A percentile compares a stretch with the other conserved stretches of the same genome.
Evolutionary conservation across 192 early-diverging fungal species (phyloP).

Genomic region (Entomortierella lignicola): DNA sequence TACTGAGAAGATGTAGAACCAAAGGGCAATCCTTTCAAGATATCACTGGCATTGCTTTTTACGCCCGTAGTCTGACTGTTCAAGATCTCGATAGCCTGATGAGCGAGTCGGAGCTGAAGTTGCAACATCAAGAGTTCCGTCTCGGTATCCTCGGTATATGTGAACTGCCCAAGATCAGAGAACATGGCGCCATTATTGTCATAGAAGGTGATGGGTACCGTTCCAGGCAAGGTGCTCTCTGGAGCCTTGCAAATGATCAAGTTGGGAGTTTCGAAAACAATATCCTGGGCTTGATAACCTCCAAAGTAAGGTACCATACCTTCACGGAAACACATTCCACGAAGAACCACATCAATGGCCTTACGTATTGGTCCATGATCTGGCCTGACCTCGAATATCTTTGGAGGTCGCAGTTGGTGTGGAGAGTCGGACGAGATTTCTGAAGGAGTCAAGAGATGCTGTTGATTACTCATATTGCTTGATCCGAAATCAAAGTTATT

Average conservation of each 20-base stretch:
- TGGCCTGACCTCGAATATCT: constrained; percentile 28
- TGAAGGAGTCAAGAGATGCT: background rate
- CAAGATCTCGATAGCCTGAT: constrained; percentile 42
- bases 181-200: constrained; percentile 22
- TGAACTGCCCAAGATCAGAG: constrained; percentile 40
- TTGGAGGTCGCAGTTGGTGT: constrained; percentile 8
- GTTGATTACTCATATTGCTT: background rate
- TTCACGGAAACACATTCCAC: constrained; percentile 33
- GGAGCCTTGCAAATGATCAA: constrained; percentile 45
- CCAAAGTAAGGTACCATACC: constrained; percentile 51
- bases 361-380: constrained; percentile 44
- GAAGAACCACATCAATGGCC: constrained; percentile 31
- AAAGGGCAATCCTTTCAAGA: constrained; percentile 17
- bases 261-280: constrained; percentile 28
- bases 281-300: constrained; percentile 35
- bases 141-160: constrained; percentile 45
- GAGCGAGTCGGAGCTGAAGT: constrained; percentile 41
- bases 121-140: constrained; percentile 49
- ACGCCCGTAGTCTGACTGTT: constrained; percentile 31
- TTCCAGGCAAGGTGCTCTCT: constrained; percentile 31
- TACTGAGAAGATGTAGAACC: background rate
- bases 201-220: constrained; percentile 37
- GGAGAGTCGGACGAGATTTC: background rate
- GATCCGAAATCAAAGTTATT: constrained; percentile 17
- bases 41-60: constrained; percentile 27